Base-by-base conservation (phyloP, 106 monocot genomes). In the Amphibolis antarctica region DNA sequence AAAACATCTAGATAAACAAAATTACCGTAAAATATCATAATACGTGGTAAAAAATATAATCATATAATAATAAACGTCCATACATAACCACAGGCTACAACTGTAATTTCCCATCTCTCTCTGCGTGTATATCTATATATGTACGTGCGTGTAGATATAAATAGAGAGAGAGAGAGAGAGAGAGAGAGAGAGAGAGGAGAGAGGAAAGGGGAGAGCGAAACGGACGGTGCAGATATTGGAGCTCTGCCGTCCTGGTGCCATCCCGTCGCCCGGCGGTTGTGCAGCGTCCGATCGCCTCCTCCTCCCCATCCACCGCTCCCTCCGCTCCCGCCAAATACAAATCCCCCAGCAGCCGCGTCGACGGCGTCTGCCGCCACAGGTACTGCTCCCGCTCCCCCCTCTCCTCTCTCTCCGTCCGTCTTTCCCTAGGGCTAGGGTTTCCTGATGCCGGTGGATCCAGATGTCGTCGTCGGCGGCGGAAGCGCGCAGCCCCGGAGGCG, bases 171-270 rank as follows among this genome's bases (percentile, higher is more conserved):
- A 36, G 36, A 36, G 36, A 36, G 36, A 36, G 36, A 36, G 14
- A 57, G 57, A 57, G 22, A 28, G 29, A 17, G 25, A 57, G 13
- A 57, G 25, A 53, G 22, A 53, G 48, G 18, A 51, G 21, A 53
- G n/a, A n/a, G n/a, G n/a, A n/a, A n/a, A n/a, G n/a, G n/a, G n/a
- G n/a, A n/a, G n/a, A n/a, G n/a, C n/a, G 22, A 53, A 56, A 56
- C 56, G 56, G 56, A 56, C 56, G 56, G 56, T 56, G 56, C 56
- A 56, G 56, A 56, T 56, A 27, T 15, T 3, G 56, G 28, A 27
- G 12, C 24, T 12, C 13, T 25, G 13, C 15, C 25, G 27, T 25
- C 13, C 56, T 13, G 13, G 12, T 25, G 3, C 25, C 23, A 55
- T 56, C 56, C 56, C 25, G 28, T 11, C 13, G n/a, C 36, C 28